Percentiles rank a stretch among this genome's conserved stretches.
phyloP scores from a whole-genome alignment of 2,329 filamentous ascomycete species.

The Volutella citrinella region DNA sequence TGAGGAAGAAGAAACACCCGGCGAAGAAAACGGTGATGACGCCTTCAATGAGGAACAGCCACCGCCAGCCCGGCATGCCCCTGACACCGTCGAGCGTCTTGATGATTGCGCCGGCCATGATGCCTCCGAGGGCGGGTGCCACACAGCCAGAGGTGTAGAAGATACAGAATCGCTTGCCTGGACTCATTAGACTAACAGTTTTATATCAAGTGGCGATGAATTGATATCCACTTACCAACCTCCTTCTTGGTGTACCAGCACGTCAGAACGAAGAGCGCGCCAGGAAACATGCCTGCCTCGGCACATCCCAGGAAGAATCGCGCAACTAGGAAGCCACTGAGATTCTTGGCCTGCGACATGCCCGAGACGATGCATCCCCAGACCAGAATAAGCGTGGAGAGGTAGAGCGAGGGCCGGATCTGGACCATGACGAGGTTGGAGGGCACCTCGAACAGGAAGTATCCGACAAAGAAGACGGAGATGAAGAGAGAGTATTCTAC shows the following conservation, averaged over 20 bases:
- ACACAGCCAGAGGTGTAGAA: slow-evolving; percentile 55
- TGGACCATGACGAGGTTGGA: slow-evolving; percentile 50
- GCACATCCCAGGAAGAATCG: slow-evolving; percentile 48
- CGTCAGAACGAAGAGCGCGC: slow-evolving; percentile 49
- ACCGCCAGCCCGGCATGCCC: slow-evolving; percentile 20
- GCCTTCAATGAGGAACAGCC: slow-evolving; percentile 9
- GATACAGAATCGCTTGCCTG: slow-evolving; percentile 52
- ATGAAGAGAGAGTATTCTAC: slow-evolving; percentile 15
- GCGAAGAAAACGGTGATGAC: slow-evolving; percentile 7
- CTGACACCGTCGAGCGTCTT: slow-evolving; percentile 28
- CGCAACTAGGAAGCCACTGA: slow-evolving; percentile 42
- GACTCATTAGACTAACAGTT: no score
- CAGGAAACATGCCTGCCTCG: slow-evolving; percentile 51
- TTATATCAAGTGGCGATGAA: no score
- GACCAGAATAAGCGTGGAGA: slow-evolving; percentile 46
- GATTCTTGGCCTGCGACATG: slow-evolving; percentile 47
- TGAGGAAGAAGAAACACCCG: slow-evolving; percentile 8
- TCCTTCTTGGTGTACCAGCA: slow-evolving; percentile 49
- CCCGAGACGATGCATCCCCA: slow-evolving; percentile 39
- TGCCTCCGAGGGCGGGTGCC: slow-evolving; percentile 39
- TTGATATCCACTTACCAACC: slow-evolving; percentile 8
- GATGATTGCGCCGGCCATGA: slow-evolving; percentile 41
- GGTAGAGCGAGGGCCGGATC: slow-evolving; percentile 47
- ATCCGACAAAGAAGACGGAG: slow-evolving; percentile 46
- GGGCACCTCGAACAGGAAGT: slow-evolving; percentile 52